Base-by-base conservation (phyloP, 2,329 filamentous ascomycete genomes). In the Colletotrichum navitas region DNA sequence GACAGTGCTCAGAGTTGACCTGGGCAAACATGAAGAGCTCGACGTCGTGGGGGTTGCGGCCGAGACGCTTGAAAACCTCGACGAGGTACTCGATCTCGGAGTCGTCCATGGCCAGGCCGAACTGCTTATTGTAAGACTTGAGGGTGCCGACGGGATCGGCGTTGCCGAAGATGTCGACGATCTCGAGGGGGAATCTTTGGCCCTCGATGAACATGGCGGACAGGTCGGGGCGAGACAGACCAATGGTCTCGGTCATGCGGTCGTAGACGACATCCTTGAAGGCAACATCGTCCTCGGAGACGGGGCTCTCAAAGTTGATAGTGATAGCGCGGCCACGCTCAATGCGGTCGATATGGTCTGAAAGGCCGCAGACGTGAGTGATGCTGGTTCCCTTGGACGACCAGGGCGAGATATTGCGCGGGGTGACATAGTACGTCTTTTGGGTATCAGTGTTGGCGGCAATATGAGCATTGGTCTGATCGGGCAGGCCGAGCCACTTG, bases 11-110 rank as follows among this genome's bases (percentile, higher is more conserved):
- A 3, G 95, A 98, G 85, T 98, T 98, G 80, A 99, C 95, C 83
- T 99, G 96, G 21, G 95, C 95, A 81, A 98, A 99, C 96, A 98
- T 98, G 87, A 98, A 98, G 29, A 98, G 87, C 83, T 99, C 96
- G 55, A 98, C 93, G 80, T 98, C 96, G 72, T 94, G 92, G 1
- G 94, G 94, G 60, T 88, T 85, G 47, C 91, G 85, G 73, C 90
- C 88, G 24, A 80, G 78, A 58, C 76, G 76, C 63, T 76, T 77
- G 71, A 80, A 80, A 43, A 78, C 77, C 75, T 94, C 91, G n/a
- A 97, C 93, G 49, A 99, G 87, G 79, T 99, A 98, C 71, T 97
- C 91, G 80, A 98, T 97, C 80, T 99, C 95, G 11, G 92, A 91
- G 69, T 91, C 87, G 80, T 98, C 95, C 70, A 99, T 88, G 24